Evolutionary conservation across 208 protist genomes (phyloP).

Genomic region (Trypanosomatidae sp.): DNA sequence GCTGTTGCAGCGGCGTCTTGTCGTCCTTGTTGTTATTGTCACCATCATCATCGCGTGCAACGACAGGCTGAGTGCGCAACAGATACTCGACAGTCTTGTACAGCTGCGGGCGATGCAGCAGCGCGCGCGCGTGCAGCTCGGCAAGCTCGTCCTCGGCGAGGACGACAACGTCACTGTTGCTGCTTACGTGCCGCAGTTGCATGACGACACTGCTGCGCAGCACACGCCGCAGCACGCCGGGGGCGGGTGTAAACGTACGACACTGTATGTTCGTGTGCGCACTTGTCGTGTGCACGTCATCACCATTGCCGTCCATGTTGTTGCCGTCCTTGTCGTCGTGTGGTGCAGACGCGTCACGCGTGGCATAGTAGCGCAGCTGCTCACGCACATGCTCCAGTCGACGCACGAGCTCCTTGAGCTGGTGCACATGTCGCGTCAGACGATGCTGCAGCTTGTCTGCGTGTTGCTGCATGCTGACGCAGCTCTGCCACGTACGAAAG

Average conservation of each 20-base stretch:
- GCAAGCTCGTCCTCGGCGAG: conserved; percentile 17
- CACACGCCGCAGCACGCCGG: conserved; percentile 8
- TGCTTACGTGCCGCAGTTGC: neutral
- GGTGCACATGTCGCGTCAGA: conserved; percentile 20
- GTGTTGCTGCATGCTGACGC: conserved; percentile 19
- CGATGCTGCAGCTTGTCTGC: conserved; percentile 22
- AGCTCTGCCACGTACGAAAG: conserved; percentile 15
- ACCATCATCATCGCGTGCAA: too few relatives aligned
- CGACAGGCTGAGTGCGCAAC: too few relatives aligned
- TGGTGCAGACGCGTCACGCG: neutral
- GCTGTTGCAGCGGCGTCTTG: too few relatives aligned
- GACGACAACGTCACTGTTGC: conserved; percentile 9
- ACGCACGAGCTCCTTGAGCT: conserved; percentile 15
- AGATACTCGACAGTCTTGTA: conserved; percentile 13
- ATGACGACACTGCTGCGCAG: conserved; percentile 17
- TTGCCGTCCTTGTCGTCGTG: neutral
- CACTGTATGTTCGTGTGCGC: neutral
- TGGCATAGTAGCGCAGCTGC: conserved; percentile 12
- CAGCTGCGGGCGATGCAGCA: conserved; percentile 17
- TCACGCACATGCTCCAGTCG: conserved; percentile 18
- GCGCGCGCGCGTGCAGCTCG: conserved; percentile 7
- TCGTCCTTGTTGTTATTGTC: too few relatives aligned
- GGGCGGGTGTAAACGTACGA: conserved; percentile 14
- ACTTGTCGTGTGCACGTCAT: neutral
- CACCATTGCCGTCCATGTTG: neutral